phyloP scores from a whole-genome alignment of 345 rosid genomes.

The Viola odorata region DNA sequence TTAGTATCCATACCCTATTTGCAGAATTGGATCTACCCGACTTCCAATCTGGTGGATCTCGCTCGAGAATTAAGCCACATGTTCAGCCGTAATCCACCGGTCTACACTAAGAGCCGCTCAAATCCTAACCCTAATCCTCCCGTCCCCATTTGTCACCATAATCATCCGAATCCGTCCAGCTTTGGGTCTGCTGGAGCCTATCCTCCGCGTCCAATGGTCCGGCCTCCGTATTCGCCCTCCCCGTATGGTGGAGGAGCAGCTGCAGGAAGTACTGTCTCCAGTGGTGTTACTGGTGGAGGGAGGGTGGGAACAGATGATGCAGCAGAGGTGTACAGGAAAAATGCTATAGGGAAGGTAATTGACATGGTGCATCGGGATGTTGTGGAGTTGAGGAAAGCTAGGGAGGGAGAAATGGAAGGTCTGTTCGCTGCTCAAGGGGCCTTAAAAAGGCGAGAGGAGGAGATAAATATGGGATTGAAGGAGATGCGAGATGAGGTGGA shows the following conservation, averaged over 20 bases:
- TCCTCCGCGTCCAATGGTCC: slow-evolving; percentile 14
- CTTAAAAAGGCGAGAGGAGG: slow-evolving; percentile 61
- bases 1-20: slow-evolving; percentile 70
- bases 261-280: too few species aligned
- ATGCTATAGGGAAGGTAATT: slow-evolving; percentile 65
- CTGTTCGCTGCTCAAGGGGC: slow-evolving; percentile 58
- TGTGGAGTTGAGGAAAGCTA: slow-evolving; percentile 42
- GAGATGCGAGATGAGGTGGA: slow-evolving; percentile 77
- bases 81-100: slow-evolving; percentile 78
- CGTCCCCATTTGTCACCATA: slow-evolving; percentile 14
- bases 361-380: slow-evolving; percentile 61
- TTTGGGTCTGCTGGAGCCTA: slow-evolving; percentile 15
- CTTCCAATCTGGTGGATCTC: slow-evolving; percentile 72
- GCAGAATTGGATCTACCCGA: slow-evolving; percentile 80
- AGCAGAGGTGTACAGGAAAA: slow-evolving; percentile 59
- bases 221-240: slow-evolving; percentile 54
- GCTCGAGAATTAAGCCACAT: slow-evolving; percentile 41
- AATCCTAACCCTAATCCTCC: slow-evolving; percentile 21
- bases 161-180: slow-evolving; percentile 24
- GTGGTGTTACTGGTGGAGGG: slow-evolving; percentile 24
- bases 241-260: slow-evolving; percentile 11
- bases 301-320: slow-evolving; percentile 52
- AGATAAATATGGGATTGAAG: slow-evolving; percentile 47
- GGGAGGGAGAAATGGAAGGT: slow-evolving; percentile 80
- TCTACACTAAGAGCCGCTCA: slow-evolving; percentile 65